Evolutionary conservation across 2,329 filamentous ascomycete species (phyloP).

Genomic region (Fusarium virguliforme): DNA sequence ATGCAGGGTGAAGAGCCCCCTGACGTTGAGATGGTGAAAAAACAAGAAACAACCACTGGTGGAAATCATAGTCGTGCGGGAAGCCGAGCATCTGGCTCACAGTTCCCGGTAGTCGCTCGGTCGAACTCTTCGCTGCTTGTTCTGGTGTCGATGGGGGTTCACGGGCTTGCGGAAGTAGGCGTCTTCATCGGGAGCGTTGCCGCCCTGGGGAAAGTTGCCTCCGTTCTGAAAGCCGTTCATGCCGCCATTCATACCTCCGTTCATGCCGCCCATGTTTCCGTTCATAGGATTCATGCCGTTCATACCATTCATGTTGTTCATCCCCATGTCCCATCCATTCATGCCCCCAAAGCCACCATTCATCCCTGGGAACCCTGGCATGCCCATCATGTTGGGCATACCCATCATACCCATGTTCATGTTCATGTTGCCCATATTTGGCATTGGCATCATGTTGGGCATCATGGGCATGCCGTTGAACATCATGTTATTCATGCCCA

Average conservation of each 20-base stretch:
- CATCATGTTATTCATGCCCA: slow-evolving; percentile 59
- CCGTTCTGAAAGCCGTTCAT: slow-evolving; percentile 57
- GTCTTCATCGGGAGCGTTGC: slow-evolving; percentile 79
- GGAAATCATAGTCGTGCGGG: slow-evolving; percentile 17
- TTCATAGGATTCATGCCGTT: slow-evolving; percentile 55
- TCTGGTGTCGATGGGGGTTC: slow-evolving; percentile 92
- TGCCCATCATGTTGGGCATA: slow-evolving; percentile 56
- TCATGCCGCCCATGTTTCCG: slow-evolving; percentile 54
- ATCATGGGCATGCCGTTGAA: slow-evolving; percentile 62
- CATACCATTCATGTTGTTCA: slow-evolving; percentile 48
- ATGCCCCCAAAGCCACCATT: slow-evolving; percentile 50
- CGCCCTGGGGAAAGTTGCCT: slow-evolving; percentile 64
- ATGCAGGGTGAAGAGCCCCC: not conserved
- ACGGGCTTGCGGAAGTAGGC: slow-evolving; percentile 97
- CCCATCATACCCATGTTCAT: slow-evolving; percentile 54
- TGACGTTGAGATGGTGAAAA: slow-evolving; percentile 21
- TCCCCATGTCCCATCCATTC: slow-evolving; percentile 51
- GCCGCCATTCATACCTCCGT: slow-evolving; percentile 44
- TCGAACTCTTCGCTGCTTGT: slow-evolving; percentile 82
- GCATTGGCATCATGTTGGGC: slow-evolving; percentile 61
- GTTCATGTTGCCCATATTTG: slow-evolving; percentile 58
- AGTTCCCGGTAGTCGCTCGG: slow-evolving; percentile 94
- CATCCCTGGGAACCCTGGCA: slow-evolving; percentile 54
- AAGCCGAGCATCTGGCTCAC: slow-evolving; percentile 56
- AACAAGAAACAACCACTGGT: slow-evolving; percentile 34